Conservation (phyloP, 2,329 filamentous ascomycete genomes). For the Colletotrichum abscissum region DNA sequence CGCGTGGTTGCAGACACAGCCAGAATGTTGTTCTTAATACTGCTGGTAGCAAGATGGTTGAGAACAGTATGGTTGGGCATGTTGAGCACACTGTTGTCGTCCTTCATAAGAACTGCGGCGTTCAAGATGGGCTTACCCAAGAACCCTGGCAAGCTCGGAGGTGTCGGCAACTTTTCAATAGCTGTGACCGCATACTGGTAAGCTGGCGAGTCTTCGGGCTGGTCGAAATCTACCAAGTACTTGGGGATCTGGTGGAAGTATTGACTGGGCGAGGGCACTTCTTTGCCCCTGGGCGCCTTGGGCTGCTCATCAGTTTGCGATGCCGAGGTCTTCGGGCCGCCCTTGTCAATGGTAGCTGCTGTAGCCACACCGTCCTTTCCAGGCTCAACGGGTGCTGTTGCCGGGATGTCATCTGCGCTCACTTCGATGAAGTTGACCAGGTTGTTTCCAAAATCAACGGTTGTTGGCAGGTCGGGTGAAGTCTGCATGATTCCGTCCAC, state of each 20-base stretch:
- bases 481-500: constrained; percentile 95
- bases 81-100: constrained; percentile 96
- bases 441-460: constrained; percentile 97
- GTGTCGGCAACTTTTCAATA: constrained; percentile 82
- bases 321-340: constrained; percentile 45
- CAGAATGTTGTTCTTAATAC: constrained; percentile 95
- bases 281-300: constrained; percentile 63
- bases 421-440: constrained; percentile 99
- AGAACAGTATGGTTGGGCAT: constrained; percentile 98
- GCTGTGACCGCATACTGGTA: constrained; percentile 82
- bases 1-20: constrained; percentile 97
- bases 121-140: constrained; percentile 95
- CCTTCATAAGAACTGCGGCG: constrained; percentile 90
- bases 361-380: constrained; percentile 46
- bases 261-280: constrained; percentile 63
- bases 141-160: constrained; percentile 89
- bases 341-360: constrained; percentile 40
- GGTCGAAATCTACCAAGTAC: constrained; percentile 89
- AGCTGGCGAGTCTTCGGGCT: constrained; percentile 79
- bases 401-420: constrained; percentile 75
- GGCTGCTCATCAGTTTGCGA: constrained; percentile 54
- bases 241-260: constrained; percentile 83
- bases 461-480: constrained; percentile 87
- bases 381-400: constrained; percentile 44
- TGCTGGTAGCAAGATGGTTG: constrained; percentile 96